These are phyloP conservation scores for Dioscorea alata DNA, from an alignment of 106 monocot species.

Conservation along the genomic window DNA sequence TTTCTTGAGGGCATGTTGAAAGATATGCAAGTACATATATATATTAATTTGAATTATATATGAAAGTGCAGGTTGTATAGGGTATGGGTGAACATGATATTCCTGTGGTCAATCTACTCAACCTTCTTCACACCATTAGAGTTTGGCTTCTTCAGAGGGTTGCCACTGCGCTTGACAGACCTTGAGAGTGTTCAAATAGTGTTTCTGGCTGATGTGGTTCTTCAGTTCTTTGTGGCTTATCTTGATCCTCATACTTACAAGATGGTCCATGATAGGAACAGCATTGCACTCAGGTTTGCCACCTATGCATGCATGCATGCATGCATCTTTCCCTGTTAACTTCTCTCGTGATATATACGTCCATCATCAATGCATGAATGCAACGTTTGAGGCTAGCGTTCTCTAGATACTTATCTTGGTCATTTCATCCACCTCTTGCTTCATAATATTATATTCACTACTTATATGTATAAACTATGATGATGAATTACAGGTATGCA, in stretches of 20 bases:
- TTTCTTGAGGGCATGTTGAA: no score
- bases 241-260: conserved; percentile 59
- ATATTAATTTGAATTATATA: background rate
- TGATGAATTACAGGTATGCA: conserved; percentile 31
- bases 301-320: background rate
- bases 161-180: conserved; percentile 30
- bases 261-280: conserved; percentile 38
- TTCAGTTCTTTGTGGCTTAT: conserved; percentile 59
- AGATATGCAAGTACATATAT: background rate
- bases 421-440: background rate
- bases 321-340: no score
- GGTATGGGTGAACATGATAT: conserved; percentile 43
- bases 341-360: no score
- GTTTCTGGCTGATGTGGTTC: conserved; percentile 43
- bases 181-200: conserved; percentile 46
- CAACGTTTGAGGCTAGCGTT: background rate
- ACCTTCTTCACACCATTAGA: conserved; percentile 64
- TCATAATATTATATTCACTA: no score
- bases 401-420: background rate
- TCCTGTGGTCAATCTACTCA: conserved; percentile 68
- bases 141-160: conserved; percentile 73
- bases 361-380: no score
- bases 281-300: conserved; percentile 38
- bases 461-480: no score
- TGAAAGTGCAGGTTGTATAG: conserved; percentile 27